Base-by-base conservation (phyloP, 192 early-diverging fungal species). In the Podila epicladia region DNA sequence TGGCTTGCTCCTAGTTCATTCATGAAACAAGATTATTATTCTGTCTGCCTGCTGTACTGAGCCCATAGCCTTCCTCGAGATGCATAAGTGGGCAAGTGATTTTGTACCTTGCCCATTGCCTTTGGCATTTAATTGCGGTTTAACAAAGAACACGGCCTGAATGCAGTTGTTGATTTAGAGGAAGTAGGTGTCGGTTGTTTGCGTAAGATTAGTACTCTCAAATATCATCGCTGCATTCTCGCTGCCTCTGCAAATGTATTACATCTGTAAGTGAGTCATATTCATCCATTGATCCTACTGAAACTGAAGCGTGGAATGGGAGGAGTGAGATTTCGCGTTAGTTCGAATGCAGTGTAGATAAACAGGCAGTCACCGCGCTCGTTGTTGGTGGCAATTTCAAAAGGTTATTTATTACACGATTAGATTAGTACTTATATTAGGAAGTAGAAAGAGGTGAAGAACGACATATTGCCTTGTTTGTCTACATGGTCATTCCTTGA, bases 221-320 rank as follows among this genome's bases (percentile, higher is more conserved):
- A 45, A 15, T 4, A 15, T 45, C 11, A 45, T 17, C 15, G 41
- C 41, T 17, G 41, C 11, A 13, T 45, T 55, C n/a, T 55, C 24
- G 9, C 2, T 22, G 20, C 22, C 12, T 55, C 22, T 55, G 29
- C 48, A 29, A 66, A 24, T 66, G 24, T 8, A 41, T 37, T 71
- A 82, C 85, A 48, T 86, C 85, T 61, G 85, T 82, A 28, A 86
- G 76, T n/a, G 85, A 86, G 61, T 86, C 83, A 70, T 82, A 84
- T 26, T 82, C 71, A 58, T 86, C 85, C 65, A 82, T 82, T 82
- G 74, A 55, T 55, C n/a, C 19, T 9, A 15, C 26, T 55, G 22
- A 9, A 26, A 22, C 1, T 9, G 53, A 55, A 9, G 22, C 51
- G 51, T 9, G 2, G 17, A 53, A 55, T 24, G n/a, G 13, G 13